A percentile compares a stretch with the other conserved stretches of the same genome.
phyloP scores from a whole-genome alignment of 1,284 basidiomycete species.

The Malassezia slooffiae region DNA sequence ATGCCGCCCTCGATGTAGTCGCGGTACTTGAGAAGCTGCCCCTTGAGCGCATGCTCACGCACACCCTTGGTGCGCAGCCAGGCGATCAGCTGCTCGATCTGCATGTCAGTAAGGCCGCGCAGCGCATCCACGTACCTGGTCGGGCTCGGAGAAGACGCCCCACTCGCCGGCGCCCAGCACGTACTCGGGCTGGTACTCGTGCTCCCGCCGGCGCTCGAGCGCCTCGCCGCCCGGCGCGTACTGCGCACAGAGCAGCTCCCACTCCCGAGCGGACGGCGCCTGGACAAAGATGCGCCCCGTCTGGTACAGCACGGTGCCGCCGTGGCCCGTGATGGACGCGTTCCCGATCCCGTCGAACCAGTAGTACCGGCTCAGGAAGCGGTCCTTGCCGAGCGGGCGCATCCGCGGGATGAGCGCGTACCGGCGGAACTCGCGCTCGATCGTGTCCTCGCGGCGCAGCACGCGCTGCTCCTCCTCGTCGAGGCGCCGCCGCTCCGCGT shows the following conservation, averaged over 20 bases:
- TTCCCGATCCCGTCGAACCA: constrained; percentile 96
- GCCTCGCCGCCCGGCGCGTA: constrained; percentile 46
- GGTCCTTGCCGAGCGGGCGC: constrained; percentile 75
- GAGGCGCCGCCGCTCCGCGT: constrained; percentile 26
- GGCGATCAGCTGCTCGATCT: constrained; percentile 69
- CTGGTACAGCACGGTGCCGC: constrained; percentile 62
- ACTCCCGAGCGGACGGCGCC: constrained; percentile 61
- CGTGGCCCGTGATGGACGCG: constrained; percentile 55
- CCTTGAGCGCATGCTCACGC: constrained; percentile 72
- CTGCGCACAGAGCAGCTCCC: constrained; percentile 40
- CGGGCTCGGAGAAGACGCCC: constrained; percentile 73
- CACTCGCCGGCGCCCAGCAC: constrained; percentile 56
- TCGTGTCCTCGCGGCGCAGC: constrained; percentile 64
- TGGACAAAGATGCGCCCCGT: constrained; percentile 82
- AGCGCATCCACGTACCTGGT: constrained; percentile 58
- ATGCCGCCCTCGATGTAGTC: constrained; percentile 71
- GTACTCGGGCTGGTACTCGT: constrained; percentile 61
- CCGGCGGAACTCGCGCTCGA: constrained; percentile 86
- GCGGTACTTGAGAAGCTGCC: constrained; percentile 70
- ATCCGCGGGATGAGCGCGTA: constrained; percentile 69
- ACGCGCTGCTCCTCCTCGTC: constrained; percentile 70
- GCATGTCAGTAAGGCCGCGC: too few species aligned
- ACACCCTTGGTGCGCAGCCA: constrained; percentile 88
- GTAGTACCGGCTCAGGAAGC: constrained; percentile 90
- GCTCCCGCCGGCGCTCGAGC: constrained; percentile 52